Evolutionary conservation across 2,329 filamentous ascomycete species (phyloP), one percentile per base, ranked within the genome.

Genomic region (Aspergillus caelatus): DNA sequence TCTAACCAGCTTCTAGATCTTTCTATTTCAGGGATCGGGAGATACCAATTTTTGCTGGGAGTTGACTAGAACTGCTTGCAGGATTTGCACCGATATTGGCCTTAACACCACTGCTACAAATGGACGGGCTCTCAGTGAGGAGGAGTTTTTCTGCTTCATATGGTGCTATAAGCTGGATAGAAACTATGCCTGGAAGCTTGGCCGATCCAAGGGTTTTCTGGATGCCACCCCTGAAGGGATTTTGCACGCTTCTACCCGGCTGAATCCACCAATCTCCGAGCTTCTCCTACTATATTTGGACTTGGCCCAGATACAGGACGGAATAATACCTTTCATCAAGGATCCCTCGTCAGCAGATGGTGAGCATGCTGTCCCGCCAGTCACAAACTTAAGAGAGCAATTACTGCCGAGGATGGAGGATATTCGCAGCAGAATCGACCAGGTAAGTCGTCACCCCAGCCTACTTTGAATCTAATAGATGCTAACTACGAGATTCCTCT

Each of bases 81-180:
- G 68, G 6, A 58, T 67, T 2, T 68, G 66, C 45, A 68, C 65
- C 30, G 70, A 68, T 36, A 48, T 71, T 6, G 63, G 65, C 9
- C 56, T 69, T 30, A 55, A 62, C 19, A n/a, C 50, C 0, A 55
- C 11, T 4, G 58, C 52, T 21, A 28, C 16, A 12, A 39, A 4
- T 32, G 23, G 46, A 32, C 19, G 52, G 39, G 16, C 2, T 6
- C 28, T 30, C 21, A 57, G 26, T 21, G 66, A 68, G 45, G 70
- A 71, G 43, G 68, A 70, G 36, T 55, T 63, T 30, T 70, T 66
- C 58, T 71, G 70, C 55, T 55, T 69, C 23, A 59, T 71, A 16
- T 71, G 70, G 68, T 71, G 68, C 56, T 71, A 71, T 41, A 68
- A 62, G 32, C 39, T 71, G 52, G 70, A 71, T 45, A 61, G 63